Percentiles rank a stretch among this genome's conserved stretches.
Conservation (phyloP, 75 land plant genomes). For the Isoetes taiwanensis region DNA sequence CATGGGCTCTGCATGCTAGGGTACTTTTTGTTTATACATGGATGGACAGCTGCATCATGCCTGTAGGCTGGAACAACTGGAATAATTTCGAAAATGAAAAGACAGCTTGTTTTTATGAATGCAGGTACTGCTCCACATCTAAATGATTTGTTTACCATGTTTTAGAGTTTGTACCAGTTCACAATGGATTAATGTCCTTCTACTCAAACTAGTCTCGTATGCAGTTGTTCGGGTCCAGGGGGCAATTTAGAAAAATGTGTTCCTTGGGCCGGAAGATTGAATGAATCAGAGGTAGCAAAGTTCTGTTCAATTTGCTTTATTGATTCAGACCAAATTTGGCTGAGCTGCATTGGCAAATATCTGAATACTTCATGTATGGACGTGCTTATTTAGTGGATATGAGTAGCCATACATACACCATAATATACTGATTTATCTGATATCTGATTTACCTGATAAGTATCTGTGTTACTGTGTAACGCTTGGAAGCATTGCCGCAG, state of each 20-base stretch:
- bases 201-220: background rate
- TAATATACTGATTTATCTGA: too few species aligned
- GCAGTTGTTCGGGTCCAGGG: conserved; percentile 76
- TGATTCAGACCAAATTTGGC: conserved; percentile 48
- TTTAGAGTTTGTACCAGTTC: background rate
- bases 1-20: conserved; percentile 23
- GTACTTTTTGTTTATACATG: conserved; percentile 20
- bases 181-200: background rate
- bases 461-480: too few species aligned
- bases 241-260: conserved; percentile 43
- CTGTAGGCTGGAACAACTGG: conserved; percentile 24
- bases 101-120: conserved; percentile 17
- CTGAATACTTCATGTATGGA: too few species aligned
- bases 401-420: too few species aligned
- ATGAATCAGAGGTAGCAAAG: conserved; percentile 53
- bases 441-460: too few species aligned
- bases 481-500: too few species aligned
- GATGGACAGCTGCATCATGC: conserved; percentile 25
- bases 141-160: background rate
- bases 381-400: too few species aligned
- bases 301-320: conserved; percentile 44
- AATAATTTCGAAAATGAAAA: conserved; percentile 12
- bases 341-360: too few species aligned
- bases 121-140: conserved; percentile 6
- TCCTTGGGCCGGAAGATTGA: conserved; percentile 47